phyloP scores from a whole-genome alignment of 1,284 basidiomycete genomes.

The Sparassis latifolia region DNA sequence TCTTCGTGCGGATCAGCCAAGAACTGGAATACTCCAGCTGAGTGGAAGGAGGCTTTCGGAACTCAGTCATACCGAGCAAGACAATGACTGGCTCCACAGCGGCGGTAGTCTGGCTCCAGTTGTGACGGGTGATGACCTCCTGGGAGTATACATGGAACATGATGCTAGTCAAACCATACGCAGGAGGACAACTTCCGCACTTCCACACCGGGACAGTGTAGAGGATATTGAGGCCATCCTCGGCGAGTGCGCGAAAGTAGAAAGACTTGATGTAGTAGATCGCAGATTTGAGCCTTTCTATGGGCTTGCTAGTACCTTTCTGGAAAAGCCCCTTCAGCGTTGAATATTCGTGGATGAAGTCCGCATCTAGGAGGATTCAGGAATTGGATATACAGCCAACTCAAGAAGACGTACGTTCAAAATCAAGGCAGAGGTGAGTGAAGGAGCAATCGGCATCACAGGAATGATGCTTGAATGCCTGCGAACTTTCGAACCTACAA shows the following conservation, averaged over 20 bases:
- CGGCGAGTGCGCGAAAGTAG: slow-evolving; percentile 24
- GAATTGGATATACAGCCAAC: neutral
- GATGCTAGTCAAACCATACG: slow-evolving; percentile 22
- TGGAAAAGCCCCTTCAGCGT: slow-evolving; percentile 17
- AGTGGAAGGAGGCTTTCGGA: slow-evolving; percentile 14
- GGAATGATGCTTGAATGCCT: slow-evolving; percentile 17
- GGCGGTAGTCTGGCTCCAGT: slow-evolving; percentile 14
- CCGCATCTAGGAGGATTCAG: slow-evolving; percentile 13
- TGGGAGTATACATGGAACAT: slow-evolving; percentile 25
- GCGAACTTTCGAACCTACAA: slow-evolving; percentile 13
- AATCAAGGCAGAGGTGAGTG: slow-evolving; percentile 26
- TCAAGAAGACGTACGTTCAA: slow-evolving; percentile 18
- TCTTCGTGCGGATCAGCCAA: slow-evolving; percentile 20
- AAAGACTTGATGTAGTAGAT: slow-evolving; percentile 23
- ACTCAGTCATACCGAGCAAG: slow-evolving; percentile 24
- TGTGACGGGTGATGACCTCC: slow-evolving; percentile 15
- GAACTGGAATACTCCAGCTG: slow-evolving; percentile 18
- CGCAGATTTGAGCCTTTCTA: slow-evolving; percentile 23
- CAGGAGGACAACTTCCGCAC: slow-evolving; percentile 12
- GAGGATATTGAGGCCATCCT: slow-evolving; percentile 23
- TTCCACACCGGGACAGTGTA: slow-evolving; percentile 26
- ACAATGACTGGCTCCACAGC: slow-evolving; percentile 21
- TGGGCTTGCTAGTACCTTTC: slow-evolving; percentile 16
- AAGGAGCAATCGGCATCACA: slow-evolving; percentile 12
- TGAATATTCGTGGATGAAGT: slow-evolving; percentile 25